Percentiles rank a stretch among this genome's conserved stretches.
These are phyloP conservation scores for Cocos nucifera DNA, from an alignment of 176 grass and related monocot species.

Conservation along the genomic window DNA sequence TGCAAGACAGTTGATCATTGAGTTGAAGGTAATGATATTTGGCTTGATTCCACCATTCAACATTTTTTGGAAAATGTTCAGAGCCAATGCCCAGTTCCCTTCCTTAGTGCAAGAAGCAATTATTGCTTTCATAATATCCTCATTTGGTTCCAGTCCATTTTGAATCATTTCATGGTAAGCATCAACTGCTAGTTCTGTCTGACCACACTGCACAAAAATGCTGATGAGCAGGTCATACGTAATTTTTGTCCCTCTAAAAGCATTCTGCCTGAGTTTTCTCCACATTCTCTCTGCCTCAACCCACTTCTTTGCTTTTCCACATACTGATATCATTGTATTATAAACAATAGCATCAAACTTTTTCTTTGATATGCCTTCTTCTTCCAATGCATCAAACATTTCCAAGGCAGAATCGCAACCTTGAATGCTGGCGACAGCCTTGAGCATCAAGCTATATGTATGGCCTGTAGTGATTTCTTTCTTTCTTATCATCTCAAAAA, in stretches of 20 bases:
- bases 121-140: conserved; percentile 80
- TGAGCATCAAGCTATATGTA: conserved; percentile 71
- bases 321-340: conserved; percentile 81
- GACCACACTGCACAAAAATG: conserved; percentile 79
- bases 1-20: conserved; percentile 73
- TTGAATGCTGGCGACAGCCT: conserved; percentile 38
- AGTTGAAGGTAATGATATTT: conserved; percentile 71
- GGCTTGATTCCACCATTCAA: conserved; percentile 64
- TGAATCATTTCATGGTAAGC: conserved; percentile 75
- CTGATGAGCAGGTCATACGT: conserved; percentile 81
- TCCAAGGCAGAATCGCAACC: conserved; percentile 42
- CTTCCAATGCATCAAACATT: conserved; percentile 47
- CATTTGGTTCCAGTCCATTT: conserved; percentile 45
- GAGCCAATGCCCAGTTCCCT: conserved; percentile 63
- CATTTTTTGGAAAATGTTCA: conserved; percentile 56
- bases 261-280: conserved; percentile 49
- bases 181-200: conserved; percentile 53
- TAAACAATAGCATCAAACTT: conserved; percentile 63
- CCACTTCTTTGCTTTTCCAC: conserved; percentile 69
- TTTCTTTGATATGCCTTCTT: conserved; percentile 31
- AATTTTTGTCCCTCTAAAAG: conserved; percentile 44
- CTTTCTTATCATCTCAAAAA: conserved; percentile 54
- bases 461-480: conserved; percentile 49
- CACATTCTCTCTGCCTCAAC: conserved; percentile 58
- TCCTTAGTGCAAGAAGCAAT: conserved; percentile 79